Percentiles rank a stretch among this genome's conserved stretches.
These are phyloP conservation scores for Protostelium mycophagum DNA, from an alignment of 78 protist species.

Conservation along the genomic window DNA sequence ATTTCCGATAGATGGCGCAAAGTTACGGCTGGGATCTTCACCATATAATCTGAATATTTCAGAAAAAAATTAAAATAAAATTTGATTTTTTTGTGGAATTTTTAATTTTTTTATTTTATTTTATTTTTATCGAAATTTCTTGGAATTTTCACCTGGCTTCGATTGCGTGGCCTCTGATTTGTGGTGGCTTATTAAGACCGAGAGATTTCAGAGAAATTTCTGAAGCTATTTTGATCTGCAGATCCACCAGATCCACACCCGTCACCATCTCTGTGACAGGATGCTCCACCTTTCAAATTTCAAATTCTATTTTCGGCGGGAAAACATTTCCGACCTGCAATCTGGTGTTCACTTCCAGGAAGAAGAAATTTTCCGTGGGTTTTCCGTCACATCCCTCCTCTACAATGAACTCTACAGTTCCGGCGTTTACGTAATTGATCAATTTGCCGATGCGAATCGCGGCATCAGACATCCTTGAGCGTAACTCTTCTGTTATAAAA, in stretches of 20 bases:
- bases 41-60: background rate
- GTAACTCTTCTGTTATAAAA: slow-evolving; percentile 28
- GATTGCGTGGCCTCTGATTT: background rate
- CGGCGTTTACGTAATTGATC: slow-evolving; percentile 92
- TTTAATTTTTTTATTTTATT: no score
- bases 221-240: slow-evolving; percentile 69
- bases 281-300: slow-evolving; percentile 60
- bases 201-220: background rate
- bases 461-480: slow-evolving; percentile 75
- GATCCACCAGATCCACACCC: slow-evolving; percentile 81
- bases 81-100: no score
- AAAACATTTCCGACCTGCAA: slow-evolving; percentile 60
- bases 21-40: background rate
- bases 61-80: no score
- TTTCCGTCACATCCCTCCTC: slow-evolving; percentile 24
- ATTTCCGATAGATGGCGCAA: background rate
- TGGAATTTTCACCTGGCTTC: background rate
- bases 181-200: background rate
- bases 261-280: slow-evolving; percentile 88
- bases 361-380: slow-evolving; percentile 54
- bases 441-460: slow-evolving; percentile 88
- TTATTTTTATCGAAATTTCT: no score
- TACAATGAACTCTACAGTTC: slow-evolving; percentile 93
- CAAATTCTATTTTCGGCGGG: background rate
- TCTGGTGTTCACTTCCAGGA: slow-evolving; percentile 91